A percentile compares a stretch with the other conserved stretches of the same genome.
Evolutionary conservation across 345 rosid species (phyloP).

Genomic region (Kernera saxatilis): DNA sequence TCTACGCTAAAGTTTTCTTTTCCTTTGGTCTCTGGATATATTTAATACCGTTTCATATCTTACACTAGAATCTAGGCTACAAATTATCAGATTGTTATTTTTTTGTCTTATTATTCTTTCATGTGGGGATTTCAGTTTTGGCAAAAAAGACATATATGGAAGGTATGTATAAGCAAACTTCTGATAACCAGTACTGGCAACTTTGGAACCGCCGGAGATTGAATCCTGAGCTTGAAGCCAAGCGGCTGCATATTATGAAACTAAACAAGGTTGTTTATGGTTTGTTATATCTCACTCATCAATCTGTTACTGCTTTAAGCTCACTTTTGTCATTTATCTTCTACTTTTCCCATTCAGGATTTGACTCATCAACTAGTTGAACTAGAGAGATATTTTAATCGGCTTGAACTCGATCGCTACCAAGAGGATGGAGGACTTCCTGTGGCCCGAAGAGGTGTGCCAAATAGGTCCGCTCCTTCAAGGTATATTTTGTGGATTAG

Average conservation of each 20-base stretch:
- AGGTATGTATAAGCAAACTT: constrained; percentile 80
- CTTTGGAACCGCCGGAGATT: constrained; percentile 86
- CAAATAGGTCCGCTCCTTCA: constrained; percentile 51
- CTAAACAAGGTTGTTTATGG: constrained; percentile 56
- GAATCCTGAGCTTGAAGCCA: constrained; percentile 80
- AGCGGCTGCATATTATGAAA: constrained; percentile 52
- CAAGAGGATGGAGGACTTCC: constrained; percentile 47
- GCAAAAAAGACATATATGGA: constrained; percentile 72
- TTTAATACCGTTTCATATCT: neutral
- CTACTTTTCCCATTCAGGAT: constrained; percentile 43
- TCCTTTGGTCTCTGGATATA: neutral
- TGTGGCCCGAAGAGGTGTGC: constrained; percentile 42
- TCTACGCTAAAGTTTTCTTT: neutral
- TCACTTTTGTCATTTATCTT: constrained; percentile 7
- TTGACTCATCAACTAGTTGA: constrained; percentile 79
- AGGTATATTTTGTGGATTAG: constrained; percentile 43
- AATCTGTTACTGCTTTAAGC: constrained; percentile 9
- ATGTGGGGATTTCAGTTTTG: constrained; percentile 51
- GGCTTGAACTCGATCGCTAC: constrained; percentile 75
- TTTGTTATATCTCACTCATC: constrained; percentile 8
- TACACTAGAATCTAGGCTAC: constrained; percentile 13
- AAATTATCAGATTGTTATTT: neutral
- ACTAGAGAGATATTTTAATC: constrained; percentile 84
- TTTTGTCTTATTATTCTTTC: constrained; percentile 10
- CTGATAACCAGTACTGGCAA: constrained; percentile 75